These are phyloP conservation scores for Ottelia alismoides DNA, from an alignment of 106 monocot species.

Conservation along the genomic window DNA sequence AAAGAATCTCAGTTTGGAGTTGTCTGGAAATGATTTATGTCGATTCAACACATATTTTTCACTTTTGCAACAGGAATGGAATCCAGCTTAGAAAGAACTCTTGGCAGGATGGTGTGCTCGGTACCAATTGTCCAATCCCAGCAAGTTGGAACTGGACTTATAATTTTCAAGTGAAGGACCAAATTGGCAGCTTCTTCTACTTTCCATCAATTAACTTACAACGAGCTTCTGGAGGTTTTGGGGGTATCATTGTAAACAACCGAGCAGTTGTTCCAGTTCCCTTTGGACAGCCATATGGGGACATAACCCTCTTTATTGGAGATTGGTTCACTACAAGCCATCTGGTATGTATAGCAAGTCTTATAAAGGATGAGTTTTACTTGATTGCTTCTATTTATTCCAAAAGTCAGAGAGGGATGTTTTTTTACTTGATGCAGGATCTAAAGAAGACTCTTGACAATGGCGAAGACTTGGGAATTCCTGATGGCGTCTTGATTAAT, in stretches of 20 bases:
- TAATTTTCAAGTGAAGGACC: slow-evolving; percentile 88
- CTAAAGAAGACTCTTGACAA: no score
- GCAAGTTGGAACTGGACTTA: slow-evolving; percentile 90
- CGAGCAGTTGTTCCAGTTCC: slow-evolving; percentile 55
- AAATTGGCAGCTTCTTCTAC: slow-evolving; percentile 95
- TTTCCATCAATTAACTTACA: slow-evolving; percentile 69
- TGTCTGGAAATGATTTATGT: no score
- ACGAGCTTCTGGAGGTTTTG: slow-evolving; percentile 62
- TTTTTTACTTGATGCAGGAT: no score
- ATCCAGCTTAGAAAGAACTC: slow-evolving; percentile 60
- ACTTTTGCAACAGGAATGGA: slow-evolving; percentile 75
- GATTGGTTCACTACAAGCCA: slow-evolving; percentile 87
- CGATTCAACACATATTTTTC: no score
- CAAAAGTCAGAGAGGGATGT: no score
- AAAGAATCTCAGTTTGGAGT: no score
- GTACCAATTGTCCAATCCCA: slow-evolving; percentile 86
- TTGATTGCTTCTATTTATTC: no score
- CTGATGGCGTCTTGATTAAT: no score
- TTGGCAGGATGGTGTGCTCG: slow-evolving; percentile 91
- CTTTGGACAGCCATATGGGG: slow-evolving; percentile 55
- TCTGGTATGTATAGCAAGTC: slow-evolving; percentile 30
- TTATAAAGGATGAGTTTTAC: no score
- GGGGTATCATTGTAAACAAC: slow-evolving; percentile 63
- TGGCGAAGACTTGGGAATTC: no score
- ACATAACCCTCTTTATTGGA: slow-evolving; percentile 66